A percentile compares a stretch with the other conserved stretches of the same genome.
Evolutionary conservation across 31 red algal genomes (phyloP).

Genomic region (Odonthalia washingtoniensis): DNA sequence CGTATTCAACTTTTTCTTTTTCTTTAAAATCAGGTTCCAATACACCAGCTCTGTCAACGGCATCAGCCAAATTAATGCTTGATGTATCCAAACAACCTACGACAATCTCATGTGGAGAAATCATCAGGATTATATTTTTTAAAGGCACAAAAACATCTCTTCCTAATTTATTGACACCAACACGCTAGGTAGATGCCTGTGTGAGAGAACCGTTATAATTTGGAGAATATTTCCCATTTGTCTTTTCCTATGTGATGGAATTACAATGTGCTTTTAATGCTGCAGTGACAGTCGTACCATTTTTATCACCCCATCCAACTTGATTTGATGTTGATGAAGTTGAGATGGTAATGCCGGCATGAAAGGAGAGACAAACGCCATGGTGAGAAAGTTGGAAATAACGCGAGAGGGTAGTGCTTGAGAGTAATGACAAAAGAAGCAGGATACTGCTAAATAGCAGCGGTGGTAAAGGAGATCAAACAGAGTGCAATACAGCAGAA

Average conservation of each 20-base stretch:
- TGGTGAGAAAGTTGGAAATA: too few relatives aligned
- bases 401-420: too few relatives aligned
- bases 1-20: slow-evolving; percentile 76
- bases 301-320: slow-evolving; percentile 98
- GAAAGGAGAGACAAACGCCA: too few relatives aligned
- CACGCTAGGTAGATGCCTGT: slow-evolving; percentile 76
- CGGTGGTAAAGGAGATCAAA: too few relatives aligned
- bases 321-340: too few relatives aligned
- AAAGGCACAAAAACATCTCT: slow-evolving; percentile 90
- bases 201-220: slow-evolving; percentile 98
- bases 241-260: slow-evolving; percentile 76
- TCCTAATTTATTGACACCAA: slow-evolving; percentile 81
- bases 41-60: too few relatives aligned
- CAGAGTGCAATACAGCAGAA: too few relatives aligned
- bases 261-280: slow-evolving; percentile 77
- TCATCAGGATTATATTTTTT: slow-evolving; percentile 82
- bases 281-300: slow-evolving; percentile 94
- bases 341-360: too few relatives aligned
- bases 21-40: slow-evolving; percentile 95
- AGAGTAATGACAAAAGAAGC: too few relatives aligned
- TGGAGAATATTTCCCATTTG: slow-evolving; percentile 58
- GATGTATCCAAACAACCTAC: slow-evolving; percentile 97
- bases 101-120: slow-evolving; percentile 84
- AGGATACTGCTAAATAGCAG: too few relatives aligned
- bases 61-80: slow-evolving; percentile 68